A percentile compares a stretch with the other conserved stretches of the same genome.
These are phyloP conservation scores for Stemphylium vesicarium DNA, from an alignment of 2,329 filamentous ascomycete genomes.

Conservation along the genomic window DNA sequence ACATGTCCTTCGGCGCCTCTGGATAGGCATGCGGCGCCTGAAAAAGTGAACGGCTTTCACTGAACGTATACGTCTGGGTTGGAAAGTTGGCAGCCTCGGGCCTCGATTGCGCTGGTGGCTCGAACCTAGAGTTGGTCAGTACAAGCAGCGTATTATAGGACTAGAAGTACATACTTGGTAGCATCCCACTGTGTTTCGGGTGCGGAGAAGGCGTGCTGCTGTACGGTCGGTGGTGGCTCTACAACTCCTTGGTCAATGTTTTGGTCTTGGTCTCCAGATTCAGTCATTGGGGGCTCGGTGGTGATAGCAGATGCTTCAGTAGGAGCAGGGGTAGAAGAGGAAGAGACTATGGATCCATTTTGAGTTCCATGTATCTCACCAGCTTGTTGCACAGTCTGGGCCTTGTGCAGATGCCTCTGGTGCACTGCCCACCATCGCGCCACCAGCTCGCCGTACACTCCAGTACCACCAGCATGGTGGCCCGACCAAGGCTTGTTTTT, in stretches of 20 bases:
- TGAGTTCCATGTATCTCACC: constrained; percentile 18
- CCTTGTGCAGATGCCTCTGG: constrained; percentile 73
- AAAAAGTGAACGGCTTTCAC: constrained; percentile 74
- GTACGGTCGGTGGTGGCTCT: constrained; percentile 53
- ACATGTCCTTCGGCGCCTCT: constrained; percentile 85
- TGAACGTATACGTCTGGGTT: constrained; percentile 81
- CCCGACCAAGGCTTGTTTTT: constrained; percentile 81
- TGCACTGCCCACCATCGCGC: constrained; percentile 94
- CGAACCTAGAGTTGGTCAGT: constrained; percentile 36
- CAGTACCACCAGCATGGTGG: constrained; percentile 56
- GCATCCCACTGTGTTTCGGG: constrained; percentile 68
- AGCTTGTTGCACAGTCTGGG: constrained; percentile 7
- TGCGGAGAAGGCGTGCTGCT: constrained; percentile 62
- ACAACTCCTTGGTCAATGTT: constrained; percentile 52
- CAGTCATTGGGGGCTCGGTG: constrained; percentile 53
- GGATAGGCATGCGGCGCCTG: constrained; percentile 78
- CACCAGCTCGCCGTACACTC: constrained; percentile 81
- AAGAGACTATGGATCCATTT: constrained; percentile 9
- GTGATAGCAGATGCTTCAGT: constrained; percentile 42
- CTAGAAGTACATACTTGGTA: constrained; percentile 56
- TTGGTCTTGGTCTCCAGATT: constrained; percentile 52
- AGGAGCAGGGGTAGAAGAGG: constrained; percentile 24
- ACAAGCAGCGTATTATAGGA: not conserved
- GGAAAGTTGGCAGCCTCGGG: constrained; percentile 89
- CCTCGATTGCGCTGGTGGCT: constrained; percentile 68